Evolutionary conservation across 2,329 filamentous ascomycete genomes (phyloP), one percentile per base, ranked within the genome.

Genomic region (Didymella pomorum): DNA sequence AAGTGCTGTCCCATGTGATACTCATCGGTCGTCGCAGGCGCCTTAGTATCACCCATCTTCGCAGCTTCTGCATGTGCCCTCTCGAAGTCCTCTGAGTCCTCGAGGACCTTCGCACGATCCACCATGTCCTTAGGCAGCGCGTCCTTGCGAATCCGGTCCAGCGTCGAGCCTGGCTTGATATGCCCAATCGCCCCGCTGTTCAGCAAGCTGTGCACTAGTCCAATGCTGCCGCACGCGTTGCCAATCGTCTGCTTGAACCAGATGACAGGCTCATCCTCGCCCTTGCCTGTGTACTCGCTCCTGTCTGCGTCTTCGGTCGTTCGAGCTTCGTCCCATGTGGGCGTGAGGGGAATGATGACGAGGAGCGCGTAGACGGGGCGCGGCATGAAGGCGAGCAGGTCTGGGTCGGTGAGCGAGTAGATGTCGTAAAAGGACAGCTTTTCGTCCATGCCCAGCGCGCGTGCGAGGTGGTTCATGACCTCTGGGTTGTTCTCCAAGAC

Each of bases 231-330:
- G 64, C 86, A 87, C 0, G 84, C 83, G 65, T 87, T 78, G 16
- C 81, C 79, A 55, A 87, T 86, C 1, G 82, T 87, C 64, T 87
- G 85, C 59, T 79, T 81, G 71, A 85, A 86, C 84, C 84, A 87
- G 21, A 86, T 73, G 4, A 86, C 79, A 0, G 84, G 83, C 57
- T 87, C 84, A 2, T 76, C 63, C 0, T 76, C 70, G 21, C 84
- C 84, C 20, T 67, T 79, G 10, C 79, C 79, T 4, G 76, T 64
- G 63, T 87, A 86, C 9, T 76, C 70, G 2, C 66, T 55, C 44
- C 76, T 78, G 26, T 73, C 70, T 4, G 72, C 73, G 59, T 80
- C 76, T 64, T 84, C 78, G 12, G 69, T 62, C n/a, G 71, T 72
- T 41, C 82, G 81, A 14, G 77, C 72, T 31, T 66, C 67, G 33